These are phyloP conservation scores for Lipomyces sp. DNA, from an alignment of 805 yeast species.

Conservation along the genomic window DNA sequence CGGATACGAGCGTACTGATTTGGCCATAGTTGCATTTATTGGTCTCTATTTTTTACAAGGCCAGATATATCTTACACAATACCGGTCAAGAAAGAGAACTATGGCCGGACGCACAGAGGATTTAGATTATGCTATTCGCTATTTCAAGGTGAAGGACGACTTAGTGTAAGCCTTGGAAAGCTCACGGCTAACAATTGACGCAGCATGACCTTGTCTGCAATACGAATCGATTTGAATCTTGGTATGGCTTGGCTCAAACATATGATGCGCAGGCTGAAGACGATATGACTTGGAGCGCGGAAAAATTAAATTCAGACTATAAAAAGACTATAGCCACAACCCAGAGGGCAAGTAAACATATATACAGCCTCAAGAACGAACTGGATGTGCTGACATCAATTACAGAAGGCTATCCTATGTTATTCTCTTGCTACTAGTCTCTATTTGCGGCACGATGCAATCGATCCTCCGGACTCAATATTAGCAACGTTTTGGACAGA, in stretches of 20 bases:
- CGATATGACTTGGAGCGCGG: slow-evolving; percentile 90
- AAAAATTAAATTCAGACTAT: slow-evolving; percentile 69
- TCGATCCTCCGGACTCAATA: slow-evolving; percentile 47
- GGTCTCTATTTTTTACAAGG: slow-evolving; percentile 78
- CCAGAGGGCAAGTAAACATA: slow-evolving; percentile 53
- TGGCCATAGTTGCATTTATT: slow-evolving; percentile 25
- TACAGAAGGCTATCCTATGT: slow-evolving; percentile 54
- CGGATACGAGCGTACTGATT: neutral
- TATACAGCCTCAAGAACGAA: slow-evolving; percentile 50
- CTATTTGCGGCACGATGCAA: slow-evolving; percentile 38
- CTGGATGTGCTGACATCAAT: neutral
- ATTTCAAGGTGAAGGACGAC: slow-evolving; percentile 50
- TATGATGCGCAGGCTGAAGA: slow-evolving; percentile 82
- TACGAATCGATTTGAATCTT: slow-evolving; percentile 74
- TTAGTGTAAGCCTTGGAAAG: neutral
- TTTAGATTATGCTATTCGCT: slow-evolving; percentile 69
- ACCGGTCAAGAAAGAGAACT: slow-evolving; percentile 70
- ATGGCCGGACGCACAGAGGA: slow-evolving; percentile 84
- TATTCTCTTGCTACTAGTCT: slow-evolving; percentile 72
- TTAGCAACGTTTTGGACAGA: slow-evolving; percentile 53
- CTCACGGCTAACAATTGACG: neutral
- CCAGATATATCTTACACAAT: slow-evolving; percentile 67
- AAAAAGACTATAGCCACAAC: slow-evolving; percentile 62
- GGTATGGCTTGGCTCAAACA: slow-evolving; percentile 84
- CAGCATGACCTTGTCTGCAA: slow-evolving; percentile 67